Conservation (phyloP, 805 yeast species). For the Kockiozyma suomiensis region DNA sequence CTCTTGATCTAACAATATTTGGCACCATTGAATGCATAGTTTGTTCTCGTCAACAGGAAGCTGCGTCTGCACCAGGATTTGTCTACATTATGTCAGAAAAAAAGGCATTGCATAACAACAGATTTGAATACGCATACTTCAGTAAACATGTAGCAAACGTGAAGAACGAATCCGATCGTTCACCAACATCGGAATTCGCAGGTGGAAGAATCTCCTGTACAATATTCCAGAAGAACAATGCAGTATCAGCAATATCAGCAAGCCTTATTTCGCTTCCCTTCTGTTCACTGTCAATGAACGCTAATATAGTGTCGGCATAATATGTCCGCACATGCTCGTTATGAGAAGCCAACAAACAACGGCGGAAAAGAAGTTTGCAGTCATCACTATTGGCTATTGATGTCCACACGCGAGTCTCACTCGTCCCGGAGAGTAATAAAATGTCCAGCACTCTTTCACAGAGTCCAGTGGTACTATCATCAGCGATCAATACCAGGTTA, state of each 20-base stretch:
- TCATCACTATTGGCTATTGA: neutral
- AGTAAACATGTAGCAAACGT: conserved; percentile 11
- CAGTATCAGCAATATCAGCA: neutral
- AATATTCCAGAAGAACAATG: conserved; percentile 19
- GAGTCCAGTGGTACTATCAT: neutral
- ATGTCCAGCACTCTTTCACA: conserved; percentile 17
- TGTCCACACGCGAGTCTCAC: conserved; percentile 14
- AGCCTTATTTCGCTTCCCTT: neutral
- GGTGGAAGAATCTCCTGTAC: conserved; percentile 3
- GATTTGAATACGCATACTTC: neutral
- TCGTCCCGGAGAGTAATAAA: neutral
- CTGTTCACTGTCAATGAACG: neutral
- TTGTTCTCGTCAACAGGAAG: conserved; percentile 5
- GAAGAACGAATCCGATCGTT: conserved; percentile 8
- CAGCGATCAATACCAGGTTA: conserved; percentile 7
- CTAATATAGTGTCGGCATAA: conserved; percentile 7
- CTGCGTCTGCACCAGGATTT: neutral
- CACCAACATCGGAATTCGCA: neutral
- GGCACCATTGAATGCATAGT: conserved; percentile 1
- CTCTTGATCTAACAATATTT: neutral
- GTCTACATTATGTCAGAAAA: conserved; percentile 1
- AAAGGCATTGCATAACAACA: too few species aligned
- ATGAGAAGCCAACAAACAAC: conserved; percentile 3
- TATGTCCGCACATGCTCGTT: conserved; percentile 12
- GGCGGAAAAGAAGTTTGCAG: conserved; percentile 6